Base-by-base conservation (phyloP, 2,329 filamentous ascomycete species). In the Xylaria arbuscula region DNA sequence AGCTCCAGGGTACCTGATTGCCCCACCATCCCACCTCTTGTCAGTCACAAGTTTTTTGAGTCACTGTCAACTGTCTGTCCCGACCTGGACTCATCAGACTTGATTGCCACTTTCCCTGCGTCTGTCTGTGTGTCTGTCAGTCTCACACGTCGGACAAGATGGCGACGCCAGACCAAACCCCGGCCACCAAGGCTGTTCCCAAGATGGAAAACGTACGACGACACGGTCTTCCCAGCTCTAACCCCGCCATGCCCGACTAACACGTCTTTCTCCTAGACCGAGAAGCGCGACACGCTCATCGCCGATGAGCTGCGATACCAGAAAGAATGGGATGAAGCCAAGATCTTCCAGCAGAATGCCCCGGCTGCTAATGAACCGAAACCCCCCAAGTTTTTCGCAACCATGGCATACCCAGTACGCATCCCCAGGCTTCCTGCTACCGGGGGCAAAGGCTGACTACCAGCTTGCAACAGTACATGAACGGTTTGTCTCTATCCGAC, bases 331-430 rank as follows among this genome's bases (percentile, higher is more conserved):
- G 88, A 91, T 77, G 85, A 92, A 67, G 85, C 89, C 74, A 87
- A 87, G 72, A 84, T 97, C 74, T 99, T 98, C 87, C 87, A 98
- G 81, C 87, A 90, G 75, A 85, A 98, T 81, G 94, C 96, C 28
- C 96, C 96, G 40, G 89, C 92, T 22, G 89, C 90, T 61, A 83
- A 87, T 71, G 94, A 98, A 74, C 88, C 94, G 72, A 90, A 94
- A 80, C 84, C 92, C 76, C 95, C 95, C 74, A 98, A 98, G 83
- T 97, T 94, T 86, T 97, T 95, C 78, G 93, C 92, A 88, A 75
- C 81, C 48, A 81, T 83, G 69, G 82, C 83, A 32, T 84, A 83
- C 70, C 82, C 81, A 57, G 24, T 32, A 53, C 24, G 24, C 24
- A 53, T 38, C 19, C 22, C 15, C 22, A 7, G 22, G 32, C 13